Evolutionary conservation across 1,284 basidiomycete genomes (phyloP).

Genomic region (Salmacisia buchloeana): DNA sequence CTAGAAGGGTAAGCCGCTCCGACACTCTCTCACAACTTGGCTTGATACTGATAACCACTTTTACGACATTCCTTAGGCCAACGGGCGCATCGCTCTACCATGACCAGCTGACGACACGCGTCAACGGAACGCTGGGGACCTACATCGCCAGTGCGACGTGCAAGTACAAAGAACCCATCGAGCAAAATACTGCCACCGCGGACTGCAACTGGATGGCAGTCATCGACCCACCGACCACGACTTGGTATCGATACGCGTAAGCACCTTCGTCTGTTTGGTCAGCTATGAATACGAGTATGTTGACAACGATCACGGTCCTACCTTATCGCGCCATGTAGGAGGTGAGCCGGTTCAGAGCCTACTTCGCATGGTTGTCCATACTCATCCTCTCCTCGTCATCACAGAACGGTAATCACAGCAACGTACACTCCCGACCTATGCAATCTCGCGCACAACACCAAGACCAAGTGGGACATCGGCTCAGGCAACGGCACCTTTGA

Average conservation of each 20-base stretch:
- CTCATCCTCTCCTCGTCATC: background rate
- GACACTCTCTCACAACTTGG: no score
- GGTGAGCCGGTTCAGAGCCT: no score
- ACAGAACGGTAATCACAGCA: background rate
- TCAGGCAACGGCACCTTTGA: background rate
- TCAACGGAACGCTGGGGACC: background rate
- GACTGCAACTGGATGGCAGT: conserved; percentile 1
- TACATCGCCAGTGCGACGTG: conserved; percentile 6
- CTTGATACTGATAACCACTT: no score
- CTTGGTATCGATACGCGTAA: background rate
- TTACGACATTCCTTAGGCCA: background rate
- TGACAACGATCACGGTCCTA: background rate
- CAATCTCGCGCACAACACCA: background rate
- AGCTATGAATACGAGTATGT: background rate
- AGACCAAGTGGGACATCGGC: background rate
- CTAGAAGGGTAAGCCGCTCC: background rate
- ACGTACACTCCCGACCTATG: conserved; percentile 1
- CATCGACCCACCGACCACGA: background rate
- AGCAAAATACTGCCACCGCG: background rate
- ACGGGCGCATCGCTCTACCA: conserved; percentile 1
- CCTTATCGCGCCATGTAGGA: background rate
- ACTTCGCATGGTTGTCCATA: no score
- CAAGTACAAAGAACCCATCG: background rate
- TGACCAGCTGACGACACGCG: background rate
- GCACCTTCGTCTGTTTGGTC: background rate